Evolutionary conservation across 805 yeast genomes (phyloP).

Genomic region (Saccharomycopsis lassenensis): DNA sequence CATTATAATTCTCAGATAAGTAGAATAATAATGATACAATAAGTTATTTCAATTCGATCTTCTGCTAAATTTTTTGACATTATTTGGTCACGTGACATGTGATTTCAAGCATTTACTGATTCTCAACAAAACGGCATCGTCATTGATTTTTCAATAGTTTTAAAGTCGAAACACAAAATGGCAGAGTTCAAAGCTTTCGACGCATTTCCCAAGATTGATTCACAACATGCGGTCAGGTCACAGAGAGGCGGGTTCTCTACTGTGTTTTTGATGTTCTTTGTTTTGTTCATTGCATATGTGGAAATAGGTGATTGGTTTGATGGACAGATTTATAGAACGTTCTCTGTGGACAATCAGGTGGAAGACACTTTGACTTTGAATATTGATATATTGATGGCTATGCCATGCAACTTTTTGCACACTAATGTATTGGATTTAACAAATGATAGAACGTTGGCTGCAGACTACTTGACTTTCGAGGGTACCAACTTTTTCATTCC

Average conservation of each 20-base stretch:
- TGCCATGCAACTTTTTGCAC: constrained; percentile 71
- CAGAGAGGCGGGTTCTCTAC: constrained; percentile 71
- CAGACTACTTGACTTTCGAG: constrained; percentile 62
- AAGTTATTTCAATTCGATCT: no score
- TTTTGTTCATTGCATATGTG: constrained; percentile 66
- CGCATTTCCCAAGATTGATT: constrained; percentile 60
- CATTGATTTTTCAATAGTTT: no score
- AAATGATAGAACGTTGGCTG: constrained; percentile 66
- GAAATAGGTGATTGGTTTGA: constrained; percentile 80
- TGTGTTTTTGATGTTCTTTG: constrained; percentile 45
- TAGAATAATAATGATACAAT: no score
- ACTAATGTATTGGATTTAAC: constrained; percentile 73
- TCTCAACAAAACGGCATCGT: no score
- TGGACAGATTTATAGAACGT: constrained; percentile 70
- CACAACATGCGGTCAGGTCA: constrained; percentile 63
- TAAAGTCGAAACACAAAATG: no score
- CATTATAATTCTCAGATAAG: no score
- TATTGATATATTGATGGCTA: constrained; percentile 67
- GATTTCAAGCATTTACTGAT: no score
- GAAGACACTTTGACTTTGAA: constrained; percentile 55
- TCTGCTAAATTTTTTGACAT: no score
- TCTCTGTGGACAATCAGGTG: constrained; percentile 56
- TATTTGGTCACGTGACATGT: no score
- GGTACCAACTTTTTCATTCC: constrained; percentile 53
- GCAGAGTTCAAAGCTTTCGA: no score